phyloP scores from a whole-genome alignment of 139 green algal species.

The Pleodorina starrii region DNA sequence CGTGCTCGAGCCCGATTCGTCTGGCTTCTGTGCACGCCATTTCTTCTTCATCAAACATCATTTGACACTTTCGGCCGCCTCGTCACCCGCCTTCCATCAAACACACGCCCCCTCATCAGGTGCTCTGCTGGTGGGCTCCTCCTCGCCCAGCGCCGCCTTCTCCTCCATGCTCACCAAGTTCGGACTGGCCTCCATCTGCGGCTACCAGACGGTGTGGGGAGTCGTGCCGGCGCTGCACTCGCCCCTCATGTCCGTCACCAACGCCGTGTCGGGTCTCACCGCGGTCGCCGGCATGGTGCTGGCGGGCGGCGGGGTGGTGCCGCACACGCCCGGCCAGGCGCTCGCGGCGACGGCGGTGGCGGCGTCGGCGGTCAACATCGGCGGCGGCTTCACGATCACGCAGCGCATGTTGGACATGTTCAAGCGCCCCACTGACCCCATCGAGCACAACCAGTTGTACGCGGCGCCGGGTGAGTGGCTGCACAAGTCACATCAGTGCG shows the following conservation, averaged over 20 bases:
- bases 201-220: constrained; percentile 81
- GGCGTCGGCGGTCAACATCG: constrained; percentile 89
- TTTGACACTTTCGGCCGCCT: too few species aligned
- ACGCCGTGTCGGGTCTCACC: constrained; percentile 88
- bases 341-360: constrained; percentile 81
- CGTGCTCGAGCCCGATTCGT: too few species aligned
- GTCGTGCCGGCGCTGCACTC: constrained; percentile 92
- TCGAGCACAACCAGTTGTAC: constrained; percentile 85
- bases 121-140: constrained; percentile 55
- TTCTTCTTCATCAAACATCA: too few species aligned
- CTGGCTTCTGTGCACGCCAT: too few species aligned
- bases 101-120: too few species aligned
- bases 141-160: constrained; percentile 77
- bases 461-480: constrained; percentile 68
- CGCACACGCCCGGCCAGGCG: constrained; percentile 66
- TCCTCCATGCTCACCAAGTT: constrained; percentile 90
- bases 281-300: constrained; percentile 83
- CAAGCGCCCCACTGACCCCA: constrained; percentile 85
- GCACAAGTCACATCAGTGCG: too few species aligned
- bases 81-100: too few species aligned
- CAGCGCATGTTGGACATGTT: constrained; percentile 97
- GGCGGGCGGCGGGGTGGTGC: constrained; percentile 77
- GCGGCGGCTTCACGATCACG: constrained; percentile 92
- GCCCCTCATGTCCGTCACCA: constrained; percentile 95
- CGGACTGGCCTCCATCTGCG: constrained; percentile 84